A percentile compares a stretch with the other conserved stretches of the same genome.
These are phyloP conservation scores for Beauveria pseudobassiana DNA, from an alignment of 2,329 filamentous ascomycete species.

Conservation along the genomic window DNA sequence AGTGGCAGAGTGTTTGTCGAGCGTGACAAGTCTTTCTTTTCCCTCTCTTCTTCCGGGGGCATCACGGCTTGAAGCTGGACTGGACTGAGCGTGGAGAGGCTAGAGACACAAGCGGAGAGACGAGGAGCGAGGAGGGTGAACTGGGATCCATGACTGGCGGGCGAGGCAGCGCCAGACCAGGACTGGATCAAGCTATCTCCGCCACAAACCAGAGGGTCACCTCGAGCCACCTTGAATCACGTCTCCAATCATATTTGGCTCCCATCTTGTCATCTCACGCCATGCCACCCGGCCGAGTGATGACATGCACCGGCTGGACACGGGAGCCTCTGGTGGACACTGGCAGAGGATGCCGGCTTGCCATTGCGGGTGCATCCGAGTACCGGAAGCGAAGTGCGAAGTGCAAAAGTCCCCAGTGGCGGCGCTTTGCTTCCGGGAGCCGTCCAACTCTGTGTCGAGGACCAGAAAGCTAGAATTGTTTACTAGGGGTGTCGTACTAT, in stretches of 20 bases:
- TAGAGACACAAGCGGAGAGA: neutral
- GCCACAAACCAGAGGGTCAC: slow-evolving; percentile 10
- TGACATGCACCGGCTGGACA: neutral
- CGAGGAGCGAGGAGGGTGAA: neutral
- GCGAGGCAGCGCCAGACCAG: neutral
- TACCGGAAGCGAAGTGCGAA: neutral
- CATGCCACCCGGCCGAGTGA: neutral
- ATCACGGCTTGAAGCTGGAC: neutral
- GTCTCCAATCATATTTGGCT: too few species aligned
- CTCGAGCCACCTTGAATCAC: neutral
- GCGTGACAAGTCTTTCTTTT: neutral
- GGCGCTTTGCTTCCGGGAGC: neutral
- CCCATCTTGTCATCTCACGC: neutral
- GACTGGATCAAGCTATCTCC: slow-evolving; percentile 10
- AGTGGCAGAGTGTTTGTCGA: neutral
- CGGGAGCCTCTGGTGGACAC: neutral
- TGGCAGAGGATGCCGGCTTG: neutral
- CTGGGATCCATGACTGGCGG: neutral
- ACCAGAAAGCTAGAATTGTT: neutral
- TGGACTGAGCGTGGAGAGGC: neutral
- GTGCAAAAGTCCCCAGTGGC: neutral
- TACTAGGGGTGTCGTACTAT: neutral
- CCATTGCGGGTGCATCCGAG: slow-evolving; percentile 5
- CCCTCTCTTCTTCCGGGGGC: neutral
- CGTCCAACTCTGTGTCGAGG: neutral